Conservation (phyloP, 176 grass and related monocot species). For the Themeda triandra region DNA sequence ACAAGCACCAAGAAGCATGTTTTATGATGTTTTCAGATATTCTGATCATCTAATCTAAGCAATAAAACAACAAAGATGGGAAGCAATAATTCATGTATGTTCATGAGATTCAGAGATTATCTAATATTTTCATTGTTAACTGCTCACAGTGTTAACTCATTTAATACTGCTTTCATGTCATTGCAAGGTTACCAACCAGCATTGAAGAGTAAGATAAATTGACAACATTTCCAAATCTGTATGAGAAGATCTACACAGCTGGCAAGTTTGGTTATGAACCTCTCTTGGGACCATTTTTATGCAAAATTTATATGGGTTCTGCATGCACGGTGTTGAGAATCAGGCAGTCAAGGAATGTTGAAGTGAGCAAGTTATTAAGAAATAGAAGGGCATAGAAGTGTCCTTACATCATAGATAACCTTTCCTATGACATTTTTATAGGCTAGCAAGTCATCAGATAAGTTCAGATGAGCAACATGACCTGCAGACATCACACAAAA, state of each 20-base stretch:
- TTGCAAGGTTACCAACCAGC: neutral
- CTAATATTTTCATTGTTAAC: neutral
- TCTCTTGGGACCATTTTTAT: neutral
- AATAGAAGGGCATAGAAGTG: neutral
- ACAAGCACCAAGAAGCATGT: neutral
- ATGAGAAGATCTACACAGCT: neutral
- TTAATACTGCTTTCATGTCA: constrained; percentile 12
- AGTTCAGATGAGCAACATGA: constrained; percentile 98
- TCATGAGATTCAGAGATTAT: neutral
- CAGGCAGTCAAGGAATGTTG: neutral
- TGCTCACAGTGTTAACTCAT: neutral
- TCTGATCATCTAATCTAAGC: neutral
- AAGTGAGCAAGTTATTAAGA: constrained; percentile 11
- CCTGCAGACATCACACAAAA: constrained; percentile 53
- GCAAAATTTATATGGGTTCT: neutral
- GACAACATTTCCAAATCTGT: neutral
- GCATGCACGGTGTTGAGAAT: neutral
- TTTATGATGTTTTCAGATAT: neutral
- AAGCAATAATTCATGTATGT: neutral
- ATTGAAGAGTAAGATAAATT: neutral
- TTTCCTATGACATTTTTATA: constrained; percentile 88
- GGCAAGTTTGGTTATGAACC: neutral
- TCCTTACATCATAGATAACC: constrained; percentile 95
- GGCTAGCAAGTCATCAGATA: constrained; percentile 71
- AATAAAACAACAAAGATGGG: neutral